These are phyloP conservation scores for Aspergillus incahuasiensis DNA, from an alignment of 495 filamentous ascomycete species.

Conservation along the genomic window DNA sequence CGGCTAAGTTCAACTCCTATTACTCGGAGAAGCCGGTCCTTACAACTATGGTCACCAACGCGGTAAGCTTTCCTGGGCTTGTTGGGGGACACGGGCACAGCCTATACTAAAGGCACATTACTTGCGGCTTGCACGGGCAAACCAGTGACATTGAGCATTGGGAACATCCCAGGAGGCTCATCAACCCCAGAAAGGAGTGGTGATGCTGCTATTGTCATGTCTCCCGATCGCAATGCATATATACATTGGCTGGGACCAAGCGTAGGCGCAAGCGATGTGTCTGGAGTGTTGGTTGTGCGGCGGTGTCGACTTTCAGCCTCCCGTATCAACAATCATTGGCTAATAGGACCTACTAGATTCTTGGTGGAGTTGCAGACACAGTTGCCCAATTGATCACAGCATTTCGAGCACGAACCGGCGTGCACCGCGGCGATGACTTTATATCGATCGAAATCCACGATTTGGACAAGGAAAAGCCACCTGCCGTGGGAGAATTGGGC, in stretches of 20 bases:
- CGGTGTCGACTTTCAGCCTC: not conserved
- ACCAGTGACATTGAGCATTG: not conserved
- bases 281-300: slow-evolving; percentile 21
- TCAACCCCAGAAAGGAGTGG: not conserved
- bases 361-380: slow-evolving; percentile 91
- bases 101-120: not conserved
- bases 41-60: not conserved
- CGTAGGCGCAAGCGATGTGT: not conserved
- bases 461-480: slow-evolving; percentile 76
- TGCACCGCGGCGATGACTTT: slow-evolving; percentile 59
- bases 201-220: too few relatives aligned
- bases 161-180: not conserved
- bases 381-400: slow-evolving; percentile 90
- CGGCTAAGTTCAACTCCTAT: slow-evolving; percentile 85
- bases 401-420: slow-evolving; percentile 62
- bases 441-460: slow-evolving; percentile 87
- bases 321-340: not conserved
- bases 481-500: slow-evolving; percentile 61
- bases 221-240: not conserved
- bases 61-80: not conserved
- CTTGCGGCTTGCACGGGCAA: not conserved
- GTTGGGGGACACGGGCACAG: not conserved
- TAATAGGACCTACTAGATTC: slow-evolving; percentile 46
- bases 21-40: slow-evolving; percentile 75
- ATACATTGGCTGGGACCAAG: not conserved